These are phyloP conservation scores for Chlorella sp. DNA, from an alignment of 139 green algal species.

Conservation along the genomic window DNA sequence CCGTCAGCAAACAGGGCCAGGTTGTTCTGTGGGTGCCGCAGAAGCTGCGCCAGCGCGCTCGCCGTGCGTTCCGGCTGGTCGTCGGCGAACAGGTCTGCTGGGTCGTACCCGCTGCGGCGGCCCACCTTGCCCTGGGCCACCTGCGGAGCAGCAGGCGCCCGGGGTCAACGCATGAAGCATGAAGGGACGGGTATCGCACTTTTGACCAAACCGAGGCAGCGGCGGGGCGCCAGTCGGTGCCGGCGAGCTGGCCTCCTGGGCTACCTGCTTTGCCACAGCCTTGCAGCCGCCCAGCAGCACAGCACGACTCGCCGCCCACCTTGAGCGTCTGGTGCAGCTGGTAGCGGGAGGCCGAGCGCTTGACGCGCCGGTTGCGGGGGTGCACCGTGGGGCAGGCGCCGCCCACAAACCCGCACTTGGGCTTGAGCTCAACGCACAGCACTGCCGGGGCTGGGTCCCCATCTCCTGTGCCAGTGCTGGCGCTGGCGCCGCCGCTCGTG, in stretches of 20 bases:
- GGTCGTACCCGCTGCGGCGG: conserved; percentile 64
- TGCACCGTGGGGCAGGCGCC: conserved; percentile 7
- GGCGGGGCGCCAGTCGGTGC: too few species aligned
- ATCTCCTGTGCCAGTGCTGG: background rate
- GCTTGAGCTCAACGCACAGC: conserved; percentile 75
- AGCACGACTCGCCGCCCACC: conserved; percentile 22
- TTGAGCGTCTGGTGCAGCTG: conserved; percentile 72
- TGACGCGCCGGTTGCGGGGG: conserved; percentile 29
- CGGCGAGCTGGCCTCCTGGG: too few species aligned
- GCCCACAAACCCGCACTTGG: conserved; percentile 66
- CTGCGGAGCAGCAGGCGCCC: too few species aligned
- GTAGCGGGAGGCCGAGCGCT: conserved; percentile 51
- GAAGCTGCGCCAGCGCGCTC: conserved; percentile 40
- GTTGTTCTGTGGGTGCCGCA: conserved; percentile 76
- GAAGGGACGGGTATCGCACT: too few species aligned
- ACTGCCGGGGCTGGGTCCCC: background rate
- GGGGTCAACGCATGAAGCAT: too few species aligned
- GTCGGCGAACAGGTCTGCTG: conserved; percentile 78
- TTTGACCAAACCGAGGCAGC: too few species aligned
- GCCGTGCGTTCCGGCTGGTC: conserved; percentile 38
- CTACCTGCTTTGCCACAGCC: too few species aligned
- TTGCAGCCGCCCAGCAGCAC: too few species aligned
- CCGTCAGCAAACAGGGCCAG: conserved; percentile 73
- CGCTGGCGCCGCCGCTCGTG: background rate
- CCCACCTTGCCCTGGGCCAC: conserved; percentile 35